Evolutionary conservation across 805 yeast species (phyloP).

Genomic region (Candida piceae): DNA sequence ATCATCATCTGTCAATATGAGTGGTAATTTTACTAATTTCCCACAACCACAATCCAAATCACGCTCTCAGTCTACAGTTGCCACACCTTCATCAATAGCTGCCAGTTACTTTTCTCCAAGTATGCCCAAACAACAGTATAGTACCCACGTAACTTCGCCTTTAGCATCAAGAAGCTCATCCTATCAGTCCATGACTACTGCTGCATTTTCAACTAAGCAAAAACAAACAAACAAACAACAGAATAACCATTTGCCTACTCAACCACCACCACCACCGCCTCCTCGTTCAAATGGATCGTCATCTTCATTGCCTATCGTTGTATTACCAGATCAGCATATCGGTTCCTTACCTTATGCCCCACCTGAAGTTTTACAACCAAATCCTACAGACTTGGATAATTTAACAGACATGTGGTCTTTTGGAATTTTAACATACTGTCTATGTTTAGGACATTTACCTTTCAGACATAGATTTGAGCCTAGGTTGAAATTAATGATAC

Average conservation of each 20-base stretch:
- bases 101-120: neutral
- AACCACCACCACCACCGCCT: slow-evolving; percentile 8
- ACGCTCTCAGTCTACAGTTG: neutral
- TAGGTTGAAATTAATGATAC: slow-evolving; percentile 64
- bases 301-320: neutral
- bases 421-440: slow-evolving; percentile 72
- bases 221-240: neutral
- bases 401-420: slow-evolving; percentile 87
- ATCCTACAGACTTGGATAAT: slow-evolving; percentile 55
- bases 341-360: slow-evolving; percentile 93
- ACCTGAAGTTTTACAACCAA: slow-evolving; percentile 71
- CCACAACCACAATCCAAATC: neutral
- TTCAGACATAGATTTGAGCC: slow-evolving; percentile 85
- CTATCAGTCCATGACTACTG: neutral
- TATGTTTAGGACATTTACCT: slow-evolving; percentile 71
- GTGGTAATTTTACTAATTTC: too few species aligned
- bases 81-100: neutral
- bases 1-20: neutral
- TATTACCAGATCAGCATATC: slow-evolving; percentile 58
- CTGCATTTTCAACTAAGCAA: neutral
- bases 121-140: neutral
- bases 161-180: slow-evolving; percentile 2
- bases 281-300: slow-evolving; percentile 9
- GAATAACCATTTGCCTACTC: too few species aligned
- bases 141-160: neutral